These are phyloP conservation scores for Gnomoniopsis smithogilvyi DNA, from an alignment of 2,329 filamentous ascomycete genomes.

Conservation along the genomic window DNA sequence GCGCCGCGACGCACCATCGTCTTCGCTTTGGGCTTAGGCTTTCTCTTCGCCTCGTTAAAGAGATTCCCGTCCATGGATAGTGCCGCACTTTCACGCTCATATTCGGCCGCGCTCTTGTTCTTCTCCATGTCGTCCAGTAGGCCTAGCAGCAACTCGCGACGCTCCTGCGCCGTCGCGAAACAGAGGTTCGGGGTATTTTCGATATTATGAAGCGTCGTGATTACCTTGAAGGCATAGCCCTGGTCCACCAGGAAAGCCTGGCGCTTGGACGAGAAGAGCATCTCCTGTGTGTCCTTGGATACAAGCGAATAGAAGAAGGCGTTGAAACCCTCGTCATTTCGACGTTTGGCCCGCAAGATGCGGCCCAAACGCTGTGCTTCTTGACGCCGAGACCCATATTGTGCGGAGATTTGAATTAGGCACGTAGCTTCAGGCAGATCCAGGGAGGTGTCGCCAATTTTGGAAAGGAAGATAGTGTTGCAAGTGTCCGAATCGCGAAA, in stretches of 20 bases:
- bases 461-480: slow-evolving; percentile 92
- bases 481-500: slow-evolving; percentile 90
- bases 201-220: slow-evolving; percentile 90
- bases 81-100: slow-evolving; percentile 23
- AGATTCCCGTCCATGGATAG: slow-evolving; percentile 35
- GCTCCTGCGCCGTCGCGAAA: slow-evolving; percentile 75
- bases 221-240: slow-evolving; percentile 98
- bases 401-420: slow-evolving; percentile 94
- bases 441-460: slow-evolving; percentile 97
- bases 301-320: slow-evolving; percentile 98
- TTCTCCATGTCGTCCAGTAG: slow-evolving; percentile 83
- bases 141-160: slow-evolving; percentile 82
- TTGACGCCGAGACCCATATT: slow-evolving; percentile 94
- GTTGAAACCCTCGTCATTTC: slow-evolving; percentile 98
- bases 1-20: slow-evolving; percentile 73
- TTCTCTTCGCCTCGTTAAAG: slow-evolving; percentile 31
- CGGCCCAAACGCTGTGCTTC: slow-evolving; percentile 92
- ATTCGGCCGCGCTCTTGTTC: slow-evolving; percentile 24
- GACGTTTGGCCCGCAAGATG: slow-evolving; percentile 88
- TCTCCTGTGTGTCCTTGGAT: slow-evolving; percentile 95
- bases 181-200: slow-evolving; percentile 77
- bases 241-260: slow-evolving; percentile 98
- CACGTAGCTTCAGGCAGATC: slow-evolving; percentile 96
- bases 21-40: slow-evolving; percentile 34
- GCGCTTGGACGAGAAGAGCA: slow-evolving; percentile 95